Base-by-base conservation (phyloP, 2,329 filamentous ascomycete species). In the Talaromyces rugulosus region DNA sequence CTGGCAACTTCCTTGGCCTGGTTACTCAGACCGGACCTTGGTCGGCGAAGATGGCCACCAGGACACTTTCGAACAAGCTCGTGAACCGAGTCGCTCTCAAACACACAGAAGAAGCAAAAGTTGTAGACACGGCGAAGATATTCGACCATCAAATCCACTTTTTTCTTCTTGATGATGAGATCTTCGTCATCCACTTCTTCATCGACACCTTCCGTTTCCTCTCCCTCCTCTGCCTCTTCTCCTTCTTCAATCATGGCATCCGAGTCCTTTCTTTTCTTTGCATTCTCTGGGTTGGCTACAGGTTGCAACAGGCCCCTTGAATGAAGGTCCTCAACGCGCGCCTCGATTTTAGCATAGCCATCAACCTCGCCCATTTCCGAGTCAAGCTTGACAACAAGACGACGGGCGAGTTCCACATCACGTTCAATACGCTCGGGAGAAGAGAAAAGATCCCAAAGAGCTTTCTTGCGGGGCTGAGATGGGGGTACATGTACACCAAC, bases 41-140 rank as follows among this genome's bases (percentile, higher is more conserved):
- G 95, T 56, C 95, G 89, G 65, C 95, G 91, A 64, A 99, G 86
- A 81, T 99, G 95, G n/a, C 95, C 95, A 50, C 95, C 95, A 30
- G 95, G 92, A 70, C 95, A 99, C 78, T 99, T 98, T 63, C 95
- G 88, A 47, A 91, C 93, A 67, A 99, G 82, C 78, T 99, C 95
- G 71, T 99, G 95, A 27, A 98, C 89, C 0, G 94, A 98, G 75
- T 99, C 95, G 72, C 92, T 95, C 78, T 99, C 95, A 68, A 99
- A 98, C 5, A 99, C 96, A 75, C 95, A 99, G 81, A 98, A 99
- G 82, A 99, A 97, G 81, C 95, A 99, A 79, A 99, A 98, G 78
- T 95, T 97, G 83, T 96, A 96, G 58, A 99, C 95, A 16, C 95
- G 89, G 58, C 95, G 92, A 63, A 99, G 84, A 74, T 99, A 99